Base-by-base conservation (phyloP, 1,139 yeast genomes). In the Yamadazyma triangularis region DNA sequence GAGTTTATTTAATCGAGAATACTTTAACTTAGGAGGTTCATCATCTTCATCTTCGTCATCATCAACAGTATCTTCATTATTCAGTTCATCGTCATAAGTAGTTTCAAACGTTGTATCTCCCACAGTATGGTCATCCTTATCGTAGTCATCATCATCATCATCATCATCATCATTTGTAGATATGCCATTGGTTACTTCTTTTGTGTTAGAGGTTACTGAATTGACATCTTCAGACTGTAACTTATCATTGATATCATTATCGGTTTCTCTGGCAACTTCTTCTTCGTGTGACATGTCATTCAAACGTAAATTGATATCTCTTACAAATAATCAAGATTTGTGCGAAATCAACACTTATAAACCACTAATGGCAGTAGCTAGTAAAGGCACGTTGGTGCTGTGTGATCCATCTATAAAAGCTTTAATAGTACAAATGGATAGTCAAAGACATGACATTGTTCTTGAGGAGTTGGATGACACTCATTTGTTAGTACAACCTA, bases 371-470 rank as follows among this genome's bases (percentile, higher is more conserved):
- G 64, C 68, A 15, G 60, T 68, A 5, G 75, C 75, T 11, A 57
- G 65, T 28, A 64, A 64, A 41, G 73, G 75, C 5, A 67, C 65
- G 0, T 48, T 69, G 29, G 70, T 68, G 11, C 69, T 60, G 34
- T 64, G 96, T 56, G 98, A 91, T 53, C 96, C 98, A 1, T 86
- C 96, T 1, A 88, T 91, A 40, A 71, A 80, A 40, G 96, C 97
- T 0, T 65, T 91, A 31, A 84, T 91, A 4, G 59, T 89, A 22
- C 85, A 81, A 48, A 83, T 88, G 25, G 96, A 88, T 53, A 62
- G 85, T 0, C 74, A 73, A 24, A 61, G 70, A 26, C 79, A 82
- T 33, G 94, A 88, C 36, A 80, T 87, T 4, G 83, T 88, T 4
- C 67, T 81, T 12, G 85, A 79, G 56, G 97, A 89, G 47, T 68